Percentiles rank a stretch among this genome's conserved stretches.
Evolutionary conservation across 1,284 basidiomycete genomes (phyloP).

Genomic region (Boletus semigastroideus): DNA sequence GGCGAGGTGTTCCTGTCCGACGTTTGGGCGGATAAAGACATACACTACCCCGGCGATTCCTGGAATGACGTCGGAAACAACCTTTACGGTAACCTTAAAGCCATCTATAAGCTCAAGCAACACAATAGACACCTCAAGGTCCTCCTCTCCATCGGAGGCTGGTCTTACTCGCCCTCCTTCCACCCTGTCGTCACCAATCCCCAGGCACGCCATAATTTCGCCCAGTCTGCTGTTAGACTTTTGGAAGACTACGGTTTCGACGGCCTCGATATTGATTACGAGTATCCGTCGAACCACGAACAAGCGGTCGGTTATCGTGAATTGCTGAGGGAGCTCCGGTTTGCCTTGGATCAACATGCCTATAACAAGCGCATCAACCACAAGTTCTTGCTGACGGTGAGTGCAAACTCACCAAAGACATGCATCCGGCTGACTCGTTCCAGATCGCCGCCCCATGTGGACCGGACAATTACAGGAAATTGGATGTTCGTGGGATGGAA

Average conservation of each 20-base stretch:
- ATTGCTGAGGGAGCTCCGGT: conserved; percentile 68
- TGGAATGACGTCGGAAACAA: conserved; percentile 88
- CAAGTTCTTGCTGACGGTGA: conserved; percentile 73
- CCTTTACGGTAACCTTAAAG: conserved; percentile 94
- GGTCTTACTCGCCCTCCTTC: conserved; percentile 83
- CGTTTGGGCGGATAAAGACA: conserved; percentile 91
- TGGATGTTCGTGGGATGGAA: conserved; percentile 85
- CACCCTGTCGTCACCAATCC: conserved; percentile 73
- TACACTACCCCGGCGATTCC: conserved; percentile 81
- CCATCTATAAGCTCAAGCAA: conserved; percentile 88
- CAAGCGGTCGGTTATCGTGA: conserved; percentile 75
- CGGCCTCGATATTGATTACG: conserved; percentile 81
- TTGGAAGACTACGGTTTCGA: conserved; percentile 81
- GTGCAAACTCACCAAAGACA: conserved; percentile 22
- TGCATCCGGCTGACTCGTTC: conserved; percentile 11
- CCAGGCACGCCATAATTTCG: conserved; percentile 70
- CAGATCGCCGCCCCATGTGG: conserved; percentile 94
- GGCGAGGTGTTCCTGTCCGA: conserved; percentile 91
- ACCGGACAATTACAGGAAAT: conserved; percentile 77
- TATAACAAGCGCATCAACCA: conserved; percentile 55
- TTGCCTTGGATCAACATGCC: conserved; percentile 68
- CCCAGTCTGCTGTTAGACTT: conserved; percentile 72
- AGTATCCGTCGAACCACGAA: conserved; percentile 72
- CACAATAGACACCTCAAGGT: conserved; percentile 83
- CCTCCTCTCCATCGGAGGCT: conserved; percentile 86